A percentile compares a stretch with the other conserved stretches of the same genome.
Evolutionary conservation across 345 rosid species (phyloP).

Genomic region (Nasturtium officinale): DNA sequence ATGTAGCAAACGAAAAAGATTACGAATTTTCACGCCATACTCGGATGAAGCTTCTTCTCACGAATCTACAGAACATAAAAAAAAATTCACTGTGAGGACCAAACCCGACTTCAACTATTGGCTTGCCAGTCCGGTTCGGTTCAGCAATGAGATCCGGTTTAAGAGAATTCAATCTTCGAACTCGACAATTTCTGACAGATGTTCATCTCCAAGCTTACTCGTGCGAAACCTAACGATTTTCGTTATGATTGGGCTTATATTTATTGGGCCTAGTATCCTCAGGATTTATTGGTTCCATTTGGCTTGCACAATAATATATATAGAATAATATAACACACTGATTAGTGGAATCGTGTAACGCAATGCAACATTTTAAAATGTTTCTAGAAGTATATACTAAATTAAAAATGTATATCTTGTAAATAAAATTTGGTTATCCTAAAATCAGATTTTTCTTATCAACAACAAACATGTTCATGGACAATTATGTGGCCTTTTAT

Average conservation of each 20-base stretch:
- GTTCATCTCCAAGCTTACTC: too few relatives aligned
- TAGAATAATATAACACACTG: too few relatives aligned
- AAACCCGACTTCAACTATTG: conserved; percentile 2
- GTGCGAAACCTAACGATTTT: background rate
- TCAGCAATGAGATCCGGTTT: background rate
- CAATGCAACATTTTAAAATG: background rate
- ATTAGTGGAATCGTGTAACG: background rate
- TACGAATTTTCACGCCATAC: conserved; percentile 14
- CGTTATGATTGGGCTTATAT: background rate
- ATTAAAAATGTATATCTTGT: background rate
- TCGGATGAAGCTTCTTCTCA: background rate
- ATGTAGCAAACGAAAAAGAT: background rate
- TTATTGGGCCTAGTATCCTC: background rate
- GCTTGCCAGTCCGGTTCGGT: background rate
- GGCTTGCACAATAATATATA: background rate
- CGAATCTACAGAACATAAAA: conserved; percentile 16
- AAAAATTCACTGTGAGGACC: background rate
- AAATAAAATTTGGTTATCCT: background rate
- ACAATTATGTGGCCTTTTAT: conserved; percentile 28
- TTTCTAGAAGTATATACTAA: background rate
- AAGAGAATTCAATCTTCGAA: background rate
- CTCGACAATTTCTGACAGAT: too few relatives aligned
- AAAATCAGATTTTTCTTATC: conserved; percentile 30
- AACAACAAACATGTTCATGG: conserved; percentile 33
- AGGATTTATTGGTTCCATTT: background rate